Percentiles rank a stretch among this genome's conserved stretches.
phyloP scores from a whole-genome alignment of 495 filamentous ascomycete genomes.

The Tuber microsphaerosporum region DNA sequence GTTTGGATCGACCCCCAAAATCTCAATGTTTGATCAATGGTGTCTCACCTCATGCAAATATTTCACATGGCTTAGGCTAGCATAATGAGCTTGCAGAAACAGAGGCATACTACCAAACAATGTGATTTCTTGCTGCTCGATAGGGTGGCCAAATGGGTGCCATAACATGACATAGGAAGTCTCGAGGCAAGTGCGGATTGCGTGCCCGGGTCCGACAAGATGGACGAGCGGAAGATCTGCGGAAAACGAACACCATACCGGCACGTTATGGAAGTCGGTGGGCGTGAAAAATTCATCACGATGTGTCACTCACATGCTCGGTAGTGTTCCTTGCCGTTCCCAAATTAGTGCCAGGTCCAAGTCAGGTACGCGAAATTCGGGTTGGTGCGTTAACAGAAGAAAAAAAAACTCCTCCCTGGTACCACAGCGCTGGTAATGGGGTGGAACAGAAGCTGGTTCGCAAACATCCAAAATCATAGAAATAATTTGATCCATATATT shows the following conservation, averaged over 20 bases:
- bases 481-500: not conserved
- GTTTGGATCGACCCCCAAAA: not conserved
- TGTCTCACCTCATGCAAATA: not conserved
- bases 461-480: not conserved
- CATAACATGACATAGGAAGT: not conserved
- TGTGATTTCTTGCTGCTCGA: not conserved
- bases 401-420: not conserved
- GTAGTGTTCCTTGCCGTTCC: not conserved
- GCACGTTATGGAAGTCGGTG: not conserved
- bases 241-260: not conserved
- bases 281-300: not conserved
- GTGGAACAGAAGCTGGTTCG: not conserved
- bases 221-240: not conserved
- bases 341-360: not conserved
- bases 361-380: not conserved
- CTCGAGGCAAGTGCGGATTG: not conserved
- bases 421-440: not conserved
- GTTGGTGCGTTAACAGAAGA: not conserved
- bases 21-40: not conserved
- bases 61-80: not conserved
- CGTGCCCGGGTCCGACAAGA: not conserved
- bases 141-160: not conserved
- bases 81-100: not conserved
- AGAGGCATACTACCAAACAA: not conserved
- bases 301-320: not conserved